phyloP scores from a whole-genome alignment of 1,139 yeast species.

The Tardiomyces blankii region DNA sequence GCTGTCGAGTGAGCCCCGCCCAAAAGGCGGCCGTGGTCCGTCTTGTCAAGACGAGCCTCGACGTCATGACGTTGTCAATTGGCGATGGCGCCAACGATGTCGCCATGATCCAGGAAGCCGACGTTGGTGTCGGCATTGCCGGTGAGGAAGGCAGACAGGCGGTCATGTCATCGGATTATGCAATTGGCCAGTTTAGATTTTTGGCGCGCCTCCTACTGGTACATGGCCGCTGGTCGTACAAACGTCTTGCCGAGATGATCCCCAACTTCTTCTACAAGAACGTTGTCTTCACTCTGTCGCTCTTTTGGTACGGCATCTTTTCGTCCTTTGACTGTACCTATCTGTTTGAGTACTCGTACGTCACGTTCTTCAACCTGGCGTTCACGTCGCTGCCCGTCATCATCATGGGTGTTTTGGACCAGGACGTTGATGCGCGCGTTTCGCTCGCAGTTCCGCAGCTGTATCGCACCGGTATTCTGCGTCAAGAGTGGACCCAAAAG shows the following conservation, averaged over 20 bases:
- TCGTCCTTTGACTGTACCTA: slow-evolving; percentile 86
- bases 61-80: slow-evolving; percentile 83
- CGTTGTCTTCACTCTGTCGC: slow-evolving; percentile 74
- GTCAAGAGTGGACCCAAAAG: slow-evolving; percentile 67
- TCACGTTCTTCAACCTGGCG: slow-evolving; percentile 89
- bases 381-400: slow-evolving; percentile 92
- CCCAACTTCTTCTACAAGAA: slow-evolving; percentile 91
- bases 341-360: slow-evolving; percentile 80
- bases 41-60: slow-evolving; percentile 69
- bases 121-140: slow-evolving; percentile 96
- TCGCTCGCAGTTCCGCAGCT: slow-evolving; percentile 85
- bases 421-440: slow-evolving; percentile 76
- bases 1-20: slow-evolving; percentile 96
- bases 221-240: slow-evolving; percentile 96
- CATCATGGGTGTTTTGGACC: slow-evolving; percentile 82
- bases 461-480: slow-evolving; percentile 71
- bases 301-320: slow-evolving; percentile 89
- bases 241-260: slow-evolving; percentile 85
- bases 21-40: slow-evolving; percentile 96
- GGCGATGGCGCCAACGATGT: slow-evolving; percentile 99
- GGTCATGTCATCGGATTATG: slow-evolving; percentile 95
- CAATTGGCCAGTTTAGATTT: slow-evolving; percentile 88
- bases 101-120: slow-evolving; percentile 97
- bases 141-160: slow-evolving; percentile 99
- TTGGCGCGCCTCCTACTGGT: slow-evolving; percentile 67